These are phyloP conservation scores for Dryas drummondii DNA, from an alignment of 306 rosid genomes.

Conservation along the genomic window DNA sequence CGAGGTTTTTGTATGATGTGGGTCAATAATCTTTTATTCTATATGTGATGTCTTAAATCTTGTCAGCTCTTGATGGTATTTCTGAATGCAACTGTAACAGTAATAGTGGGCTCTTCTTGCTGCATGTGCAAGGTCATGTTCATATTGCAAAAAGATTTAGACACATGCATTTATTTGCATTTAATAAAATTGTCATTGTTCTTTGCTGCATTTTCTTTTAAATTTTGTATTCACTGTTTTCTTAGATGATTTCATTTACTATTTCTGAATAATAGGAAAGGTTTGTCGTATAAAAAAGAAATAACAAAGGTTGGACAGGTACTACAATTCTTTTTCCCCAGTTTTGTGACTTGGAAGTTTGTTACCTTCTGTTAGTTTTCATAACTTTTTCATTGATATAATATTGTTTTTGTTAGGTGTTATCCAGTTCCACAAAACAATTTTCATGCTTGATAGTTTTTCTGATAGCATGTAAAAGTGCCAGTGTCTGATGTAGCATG, in stretches of 20 bases:
- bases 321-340: background rate
- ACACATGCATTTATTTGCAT: background rate
- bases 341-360: background rate
- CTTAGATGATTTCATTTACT: background rate
- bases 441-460: background rate
- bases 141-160: background rate
- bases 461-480: background rate
- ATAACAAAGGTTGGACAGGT: background rate
- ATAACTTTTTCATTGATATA: background rate
- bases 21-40: background rate
- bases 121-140: background rate
- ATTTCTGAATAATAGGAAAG: background rate
- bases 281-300: background rate
- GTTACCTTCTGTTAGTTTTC: background rate
- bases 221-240: background rate
- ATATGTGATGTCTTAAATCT: background rate
- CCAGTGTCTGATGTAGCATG: background rate
- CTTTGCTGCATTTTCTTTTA: background rate
- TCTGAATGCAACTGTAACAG: background rate
- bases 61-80: background rate
- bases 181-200: background rate
- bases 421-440: background rate
- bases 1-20: background rate
- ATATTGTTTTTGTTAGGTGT: background rate
- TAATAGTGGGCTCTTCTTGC: background rate